phyloP scores from a whole-genome alignment of 108 stramenopile genomes.

The Chaetoceros tenuissimus region DNA sequence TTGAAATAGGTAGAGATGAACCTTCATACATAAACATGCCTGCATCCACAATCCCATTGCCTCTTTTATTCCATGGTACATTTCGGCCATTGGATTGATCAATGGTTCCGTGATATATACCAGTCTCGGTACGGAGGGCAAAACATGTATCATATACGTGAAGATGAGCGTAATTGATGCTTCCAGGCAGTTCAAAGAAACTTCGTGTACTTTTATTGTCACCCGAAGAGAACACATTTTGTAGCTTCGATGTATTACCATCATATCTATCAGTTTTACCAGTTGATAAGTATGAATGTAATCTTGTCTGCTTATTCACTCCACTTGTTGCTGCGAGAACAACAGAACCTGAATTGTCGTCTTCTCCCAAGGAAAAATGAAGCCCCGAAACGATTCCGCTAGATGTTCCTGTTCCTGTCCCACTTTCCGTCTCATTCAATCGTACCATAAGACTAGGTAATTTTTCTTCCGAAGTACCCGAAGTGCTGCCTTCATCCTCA shows the following conservation, averaged over 20 bases:
- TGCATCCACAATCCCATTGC: conserved; percentile 53
- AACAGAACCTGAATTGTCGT: conserved; percentile 27
- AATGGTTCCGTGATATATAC: conserved; percentile 77
- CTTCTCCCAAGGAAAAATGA: background rate
- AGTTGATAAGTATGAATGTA: conserved; percentile 56
- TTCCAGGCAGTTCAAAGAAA: conserved; percentile 69
- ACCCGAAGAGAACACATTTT: background rate
- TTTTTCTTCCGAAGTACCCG: background rate
- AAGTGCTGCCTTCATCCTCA: conserved; percentile 9
- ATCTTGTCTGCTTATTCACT: conserved; percentile 52
- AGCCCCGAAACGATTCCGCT: background rate
- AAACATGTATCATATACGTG: conserved; percentile 54
- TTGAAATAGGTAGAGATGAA: conserved; percentile 17
- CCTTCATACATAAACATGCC: conserved; percentile 62
- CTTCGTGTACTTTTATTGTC: conserved; percentile 14
- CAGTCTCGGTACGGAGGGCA: conserved; percentile 63
- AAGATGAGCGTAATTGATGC: conserved; percentile 61
- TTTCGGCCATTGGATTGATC: conserved; percentile 31
- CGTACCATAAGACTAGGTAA: background rate
- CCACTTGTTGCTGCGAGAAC: conserved; percentile 69
- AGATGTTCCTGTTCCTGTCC: background rate
- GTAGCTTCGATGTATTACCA: background rate
- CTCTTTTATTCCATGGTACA: conserved; percentile 11
- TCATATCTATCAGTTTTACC: background rate
- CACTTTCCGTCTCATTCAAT: background rate